Evolutionary conservation across 345 rosid genomes (phyloP).

Genomic region (Populus pruinosa): DNA sequence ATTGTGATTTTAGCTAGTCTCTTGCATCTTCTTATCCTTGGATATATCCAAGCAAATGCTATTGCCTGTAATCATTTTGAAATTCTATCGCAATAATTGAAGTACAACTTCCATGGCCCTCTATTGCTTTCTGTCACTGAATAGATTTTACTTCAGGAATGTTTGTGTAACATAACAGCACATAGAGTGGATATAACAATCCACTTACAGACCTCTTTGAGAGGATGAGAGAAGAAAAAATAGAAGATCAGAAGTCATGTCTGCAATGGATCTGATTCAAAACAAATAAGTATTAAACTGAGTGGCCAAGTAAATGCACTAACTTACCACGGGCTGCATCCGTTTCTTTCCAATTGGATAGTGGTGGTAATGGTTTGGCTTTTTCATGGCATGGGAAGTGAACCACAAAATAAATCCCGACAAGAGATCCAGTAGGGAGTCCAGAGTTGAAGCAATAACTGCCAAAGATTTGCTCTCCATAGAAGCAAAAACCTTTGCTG

Average conservation of each 20-base stretch:
- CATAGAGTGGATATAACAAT: background rate
- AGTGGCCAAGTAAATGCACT: background rate
- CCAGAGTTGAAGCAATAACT: constrained; percentile 79
- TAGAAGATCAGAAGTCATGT: background rate
- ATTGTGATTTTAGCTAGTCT: background rate
- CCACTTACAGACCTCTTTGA: background rate
- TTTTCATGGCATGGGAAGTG: constrained; percentile 72
- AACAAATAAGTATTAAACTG: background rate
- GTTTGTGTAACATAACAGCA: background rate
- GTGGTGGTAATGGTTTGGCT: constrained; percentile 52
- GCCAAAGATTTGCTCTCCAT: constrained; percentile 70
- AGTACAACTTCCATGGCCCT: background rate
- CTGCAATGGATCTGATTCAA: background rate
- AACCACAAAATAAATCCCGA: constrained; percentile 88
- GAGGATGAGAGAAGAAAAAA: too few relatives aligned
- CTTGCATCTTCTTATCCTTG: background rate
- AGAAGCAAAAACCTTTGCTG: constrained; percentile 73
- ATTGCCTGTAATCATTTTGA: background rate
- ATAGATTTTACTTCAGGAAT: too few relatives aligned
- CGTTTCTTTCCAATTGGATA: constrained; percentile 83
- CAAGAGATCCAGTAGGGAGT: constrained; percentile 76
- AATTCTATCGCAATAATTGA: too few relatives aligned
- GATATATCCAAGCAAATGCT: background rate
- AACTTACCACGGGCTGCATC: constrained; percentile 82
- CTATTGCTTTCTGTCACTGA: background rate